Evolutionary conservation across 1,139 yeast genomes (phyloP), one percentile per base, ranked within the genome.

Genomic region (Protomyces arabidopsidicola): DNA sequence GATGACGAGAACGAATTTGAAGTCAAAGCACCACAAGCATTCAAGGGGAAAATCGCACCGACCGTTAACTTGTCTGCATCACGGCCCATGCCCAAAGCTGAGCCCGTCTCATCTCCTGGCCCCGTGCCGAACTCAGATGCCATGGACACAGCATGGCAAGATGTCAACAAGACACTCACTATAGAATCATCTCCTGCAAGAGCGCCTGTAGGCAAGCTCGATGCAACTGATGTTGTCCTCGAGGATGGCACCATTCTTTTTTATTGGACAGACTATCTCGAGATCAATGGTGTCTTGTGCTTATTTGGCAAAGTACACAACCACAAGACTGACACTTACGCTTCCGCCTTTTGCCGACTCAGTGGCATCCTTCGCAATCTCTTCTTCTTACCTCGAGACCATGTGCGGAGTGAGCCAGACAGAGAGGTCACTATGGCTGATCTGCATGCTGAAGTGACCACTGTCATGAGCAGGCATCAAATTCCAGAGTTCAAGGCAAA

Each of bases 181-280:
- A 39, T 51, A 27, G 20, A 45, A 5, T 38, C 35, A 35, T 35
- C 60, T 3, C 62, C 68, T 8, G 55, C 58, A n/a, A 20, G 27
- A 9, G 34, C 38, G 16, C n/a, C 55, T 16, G 53, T 38, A 36
- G 50, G 56, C 38, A 64, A 65, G 22, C 51, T 67, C 18, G 55
- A 62, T 27, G 55, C 66, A 1, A 59, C 53, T 10, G 70, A 68
- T 9, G 68, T 68, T 12, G 58, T 66, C 3, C 71, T 75, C 2
- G 76, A 76, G 1, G 79, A 80, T 1, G 81, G 79, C 58, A 72
- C 81, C 2, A 80, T 90, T 72, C 82, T 83, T 70, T 85, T 93
- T 85, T 93, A 82, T 73, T 95, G 98, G 98, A 77, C 88, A 48
- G 99, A 95, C 73, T 90, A 85, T 73, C 81, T 88, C 53, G 98